Evolutionary conservation across 2,329 filamentous ascomycete species (phyloP).

Genomic region (Phoma sp.): DNA sequence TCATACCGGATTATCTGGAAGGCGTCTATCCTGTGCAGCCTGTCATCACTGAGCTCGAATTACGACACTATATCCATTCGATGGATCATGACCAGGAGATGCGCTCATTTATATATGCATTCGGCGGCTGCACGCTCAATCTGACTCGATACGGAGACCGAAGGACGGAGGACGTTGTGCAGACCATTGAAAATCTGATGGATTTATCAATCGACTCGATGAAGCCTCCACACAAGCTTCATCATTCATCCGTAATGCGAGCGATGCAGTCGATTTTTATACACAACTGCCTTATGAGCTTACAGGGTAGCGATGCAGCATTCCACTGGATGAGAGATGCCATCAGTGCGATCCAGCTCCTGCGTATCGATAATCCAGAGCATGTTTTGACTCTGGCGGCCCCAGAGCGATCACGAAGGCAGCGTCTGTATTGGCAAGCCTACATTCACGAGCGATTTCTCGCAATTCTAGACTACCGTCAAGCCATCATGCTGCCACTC

Average conservation of each 20-base stretch:
- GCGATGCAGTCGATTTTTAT: constrained; percentile 61
- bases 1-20: constrained; percentile 54
- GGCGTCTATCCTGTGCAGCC: constrained; percentile 58
- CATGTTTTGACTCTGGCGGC: constrained; percentile 39
- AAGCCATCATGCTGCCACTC: constrained; percentile 51
- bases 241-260: constrained; percentile 53
- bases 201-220: constrained; percentile 47
- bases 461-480: constrained; percentile 59
- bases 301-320: constrained; percentile 57
- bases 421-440: constrained; percentile 62
- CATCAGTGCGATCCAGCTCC: constrained; percentile 50
- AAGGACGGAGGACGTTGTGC: constrained; percentile 40
- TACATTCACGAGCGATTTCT: constrained; percentile 65
- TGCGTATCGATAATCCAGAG: constrained; percentile 52
- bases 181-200: constrained; percentile 43
- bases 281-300: constrained; percentile 59
- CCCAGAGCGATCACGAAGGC: constrained; percentile 51
- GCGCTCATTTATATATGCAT: constrained; percentile 54
- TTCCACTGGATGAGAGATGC: constrained; percentile 60
- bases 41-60: constrained; percentile 52
- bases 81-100: constrained; percentile 51
- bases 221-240: constrained; percentile 48
- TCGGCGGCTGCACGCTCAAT: constrained; percentile 55
- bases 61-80: constrained; percentile 41
- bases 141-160: constrained; percentile 47